phyloP scores from a whole-genome alignment of 169 alveolate species.

The Plasmodium cynomolgi region DNA sequence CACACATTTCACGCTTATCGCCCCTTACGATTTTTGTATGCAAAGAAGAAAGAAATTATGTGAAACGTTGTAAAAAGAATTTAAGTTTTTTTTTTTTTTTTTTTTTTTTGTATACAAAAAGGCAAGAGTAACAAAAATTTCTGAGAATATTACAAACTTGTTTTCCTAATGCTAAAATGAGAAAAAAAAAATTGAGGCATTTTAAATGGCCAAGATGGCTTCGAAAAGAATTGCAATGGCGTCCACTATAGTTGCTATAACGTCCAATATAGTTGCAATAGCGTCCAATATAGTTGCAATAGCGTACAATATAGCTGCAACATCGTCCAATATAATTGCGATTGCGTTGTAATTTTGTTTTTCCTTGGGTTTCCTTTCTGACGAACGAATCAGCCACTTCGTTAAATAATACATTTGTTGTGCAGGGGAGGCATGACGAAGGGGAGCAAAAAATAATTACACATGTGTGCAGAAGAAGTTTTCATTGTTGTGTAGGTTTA shows the following conservation, averaged over 20 bases:
- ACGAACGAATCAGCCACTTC: background rate
- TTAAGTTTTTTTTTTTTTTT: background rate
- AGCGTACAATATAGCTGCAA: no score
- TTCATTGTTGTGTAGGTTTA: background rate
- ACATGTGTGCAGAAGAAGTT: background rate
- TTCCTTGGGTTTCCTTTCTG: background rate
- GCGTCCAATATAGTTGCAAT: no score
- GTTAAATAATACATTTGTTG: background rate
- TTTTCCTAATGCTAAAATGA: background rate
- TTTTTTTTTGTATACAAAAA: background rate
- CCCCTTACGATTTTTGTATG: background rate
- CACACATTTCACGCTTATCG: background rate
- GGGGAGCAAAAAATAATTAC: background rate
- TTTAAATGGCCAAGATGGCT: background rate
- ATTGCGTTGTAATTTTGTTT: background rate
- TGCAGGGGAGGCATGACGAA: background rate
- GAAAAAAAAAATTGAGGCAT: background rate
- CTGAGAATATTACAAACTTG: background rate
- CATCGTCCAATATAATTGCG: background rate
- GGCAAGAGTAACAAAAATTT: background rate
- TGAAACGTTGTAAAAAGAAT: background rate
- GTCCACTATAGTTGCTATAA: no score
- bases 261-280: no score
- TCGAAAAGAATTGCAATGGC: background rate
- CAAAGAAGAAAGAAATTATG: background rate